A percentile compares a stretch with the other conserved stretches of the same genome.
Conservation (phyloP, 371 early-diverging fungal genomes). For the Lichtheimia corymbifera region DNA sequence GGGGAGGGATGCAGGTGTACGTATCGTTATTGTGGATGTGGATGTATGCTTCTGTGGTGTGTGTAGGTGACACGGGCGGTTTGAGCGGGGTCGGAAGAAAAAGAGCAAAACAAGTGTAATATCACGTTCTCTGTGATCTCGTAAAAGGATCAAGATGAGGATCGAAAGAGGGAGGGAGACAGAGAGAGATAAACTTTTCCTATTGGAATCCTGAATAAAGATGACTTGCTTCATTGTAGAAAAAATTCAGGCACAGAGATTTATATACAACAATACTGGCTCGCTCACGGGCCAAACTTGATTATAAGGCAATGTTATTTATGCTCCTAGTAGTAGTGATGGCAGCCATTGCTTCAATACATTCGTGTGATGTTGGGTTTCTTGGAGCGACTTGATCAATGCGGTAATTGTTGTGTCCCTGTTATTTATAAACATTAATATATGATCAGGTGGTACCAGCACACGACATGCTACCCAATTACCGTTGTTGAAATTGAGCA, state of each 20-base stretch:
- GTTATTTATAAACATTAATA: background rate
- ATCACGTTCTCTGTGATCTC: conserved; percentile 8
- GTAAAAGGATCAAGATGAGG: conserved; percentile 1
- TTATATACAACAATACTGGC: background rate
- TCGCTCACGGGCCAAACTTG: too few relatives aligned
- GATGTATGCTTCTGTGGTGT: background rate
- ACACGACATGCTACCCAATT: conserved; percentile 8
- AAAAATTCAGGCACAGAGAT: background rate
- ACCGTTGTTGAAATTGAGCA: conserved; percentile 35
- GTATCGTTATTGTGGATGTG: background rate
- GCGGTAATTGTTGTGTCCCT: conserved; percentile 15
- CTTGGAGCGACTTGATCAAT: conserved; percentile 14
- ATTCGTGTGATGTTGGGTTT: background rate
- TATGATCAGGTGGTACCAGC: background rate
- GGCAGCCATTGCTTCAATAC: background rate
- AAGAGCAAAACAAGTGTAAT: conserved; percentile 10
- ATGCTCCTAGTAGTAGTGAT: background rate
- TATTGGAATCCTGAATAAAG: background rate
- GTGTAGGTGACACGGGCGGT: conserved; percentile 13
- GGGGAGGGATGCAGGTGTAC: background rate
- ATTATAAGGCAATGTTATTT: background rate
- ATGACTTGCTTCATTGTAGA: background rate
- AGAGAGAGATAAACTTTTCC: background rate
- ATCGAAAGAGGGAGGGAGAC: background rate
- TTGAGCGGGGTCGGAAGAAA: conserved; percentile 13